phyloP scores from a whole-genome alignment of 73 alveolate species.

The Paramecium bursaria region DNA sequence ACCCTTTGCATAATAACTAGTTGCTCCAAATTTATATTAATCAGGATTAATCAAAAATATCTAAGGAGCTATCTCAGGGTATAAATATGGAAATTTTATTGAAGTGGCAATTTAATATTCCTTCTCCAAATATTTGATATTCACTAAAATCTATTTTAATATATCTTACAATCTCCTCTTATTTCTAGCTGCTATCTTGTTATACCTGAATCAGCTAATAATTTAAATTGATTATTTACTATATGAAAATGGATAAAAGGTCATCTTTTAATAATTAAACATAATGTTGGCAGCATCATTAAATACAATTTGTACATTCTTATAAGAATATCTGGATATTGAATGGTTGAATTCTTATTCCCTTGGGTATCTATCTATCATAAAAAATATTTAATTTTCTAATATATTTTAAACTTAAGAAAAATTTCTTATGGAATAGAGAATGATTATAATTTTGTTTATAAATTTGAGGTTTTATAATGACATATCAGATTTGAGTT shows the following conservation, averaged over 20 bases:
- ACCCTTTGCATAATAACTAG: constrained; percentile 8
- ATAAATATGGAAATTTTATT: constrained; percentile 31
- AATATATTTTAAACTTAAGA: no score
- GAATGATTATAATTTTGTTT: no score
- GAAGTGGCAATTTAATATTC: constrained; percentile 18
- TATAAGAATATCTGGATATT: background rate
- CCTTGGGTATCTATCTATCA: constrained; percentile 8
- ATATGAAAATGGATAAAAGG: background rate
- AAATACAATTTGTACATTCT: constrained; percentile 39
- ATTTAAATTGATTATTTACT: background rate
- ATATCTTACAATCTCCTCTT: constrained; percentile 40
- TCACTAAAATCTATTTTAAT: constrained; percentile 4
- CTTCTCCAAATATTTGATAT: background rate
- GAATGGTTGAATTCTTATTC: constrained; percentile 30
- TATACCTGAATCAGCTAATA: constrained; percentile 11
- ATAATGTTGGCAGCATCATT: constrained; percentile 50
- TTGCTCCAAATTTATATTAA: background rate
- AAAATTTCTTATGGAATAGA: no score
- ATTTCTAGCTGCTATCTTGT: background rate
- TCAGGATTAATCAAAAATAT: constrained; percentile 35
- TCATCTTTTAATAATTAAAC: constrained; percentile 22
- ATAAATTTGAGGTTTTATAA: no score
- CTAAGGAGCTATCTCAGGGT: constrained; percentile 1
- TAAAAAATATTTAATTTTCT: no score
- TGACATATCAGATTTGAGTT: no score